Evolutionary conservation across 331 rosid genomes (phyloP), one percentile per base, ranked within the genome.

Genomic region (Malus hybrid): DNA sequence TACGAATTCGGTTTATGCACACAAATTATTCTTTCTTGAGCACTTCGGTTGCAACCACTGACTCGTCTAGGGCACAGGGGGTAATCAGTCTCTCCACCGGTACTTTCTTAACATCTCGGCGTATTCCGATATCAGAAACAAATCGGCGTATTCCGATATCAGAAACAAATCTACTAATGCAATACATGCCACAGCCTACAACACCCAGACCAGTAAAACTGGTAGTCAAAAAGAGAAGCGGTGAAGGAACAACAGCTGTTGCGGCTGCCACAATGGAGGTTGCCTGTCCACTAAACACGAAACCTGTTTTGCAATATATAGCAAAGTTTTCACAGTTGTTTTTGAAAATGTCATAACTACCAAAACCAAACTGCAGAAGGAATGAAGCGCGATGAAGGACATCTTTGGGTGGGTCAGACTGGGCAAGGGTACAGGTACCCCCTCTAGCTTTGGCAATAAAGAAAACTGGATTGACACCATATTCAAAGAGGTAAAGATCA

Each of bases 311-410:
- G 82, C 96, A 93, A 80, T 93, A 90, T 56, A 90, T 87, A 4
- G 97, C 94, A 50, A 91, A 93, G 79, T 91, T 87, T 79, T 93
- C 94, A 33, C 97, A 93, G 78, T 93, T 93, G 74, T 90, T 91
- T 78, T 78, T 85, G 83, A 87, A 87, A 22, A 85, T 48, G 64
- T 85, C 6, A 70, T 88, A 89, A 76, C 39, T 67, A 11, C 96
- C 94, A 72, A 93, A 91, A 34, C 96, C 97, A 31, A 85, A 83
- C 42, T 87, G 70, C 50, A 78, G 89, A 67, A 93, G 98, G 78
- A 72, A 90, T 24, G 52, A 60, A 31, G 97, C 83, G 0, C 94
- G 94, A 72, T 75, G 82, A 56, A 91, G 80, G 33, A 88, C 86
- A 5, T 65, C 78, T 32, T 75, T 80, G 1, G 76, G 42, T 10